Conservation (phyloP, 306 rosid species). For the Mimosa pudica region DNA sequence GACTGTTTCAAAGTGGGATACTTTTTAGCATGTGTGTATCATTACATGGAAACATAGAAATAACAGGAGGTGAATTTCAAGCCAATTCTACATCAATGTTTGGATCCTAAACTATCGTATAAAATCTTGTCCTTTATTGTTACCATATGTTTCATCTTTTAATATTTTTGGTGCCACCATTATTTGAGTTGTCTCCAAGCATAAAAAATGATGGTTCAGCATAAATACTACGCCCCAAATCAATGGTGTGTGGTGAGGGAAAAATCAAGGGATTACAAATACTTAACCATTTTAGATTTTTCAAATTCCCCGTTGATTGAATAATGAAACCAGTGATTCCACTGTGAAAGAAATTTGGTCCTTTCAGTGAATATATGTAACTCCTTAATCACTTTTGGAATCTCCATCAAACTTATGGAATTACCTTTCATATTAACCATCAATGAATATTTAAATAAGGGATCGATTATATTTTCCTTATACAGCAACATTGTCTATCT, state of each 20-base stretch:
- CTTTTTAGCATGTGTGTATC: neutral
- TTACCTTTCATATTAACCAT: conserved; percentile 21
- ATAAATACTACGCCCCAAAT: neutral
- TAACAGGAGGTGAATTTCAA: neutral
- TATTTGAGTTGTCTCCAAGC: too few relatives aligned
- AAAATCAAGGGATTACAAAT: neutral
- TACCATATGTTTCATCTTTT: neutral
- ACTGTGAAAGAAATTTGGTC: neutral
- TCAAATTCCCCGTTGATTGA: conserved; percentile 9
- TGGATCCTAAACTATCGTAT: conserved; percentile 42
- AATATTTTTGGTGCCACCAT: conserved; percentile 5
- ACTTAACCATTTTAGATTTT: conserved; percentile 11
- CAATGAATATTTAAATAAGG: neutral
- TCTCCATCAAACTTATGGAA: neutral
- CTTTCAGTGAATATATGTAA: neutral
- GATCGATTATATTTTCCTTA: neutral
- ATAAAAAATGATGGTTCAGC: too few relatives aligned
- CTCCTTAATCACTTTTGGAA: neutral
- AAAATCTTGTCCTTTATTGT: conserved; percentile 1
- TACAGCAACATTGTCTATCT: neutral
- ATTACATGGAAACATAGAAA: neutral
- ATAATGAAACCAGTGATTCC: neutral
- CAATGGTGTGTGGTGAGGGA: neutral
- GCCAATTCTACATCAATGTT: neutral
- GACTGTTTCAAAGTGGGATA: neutral